Evolutionary conservation across 805 yeast genomes (phyloP), one percentile per base, ranked within the genome.

Genomic region (Nakazawaea laoshanensis): DNA sequence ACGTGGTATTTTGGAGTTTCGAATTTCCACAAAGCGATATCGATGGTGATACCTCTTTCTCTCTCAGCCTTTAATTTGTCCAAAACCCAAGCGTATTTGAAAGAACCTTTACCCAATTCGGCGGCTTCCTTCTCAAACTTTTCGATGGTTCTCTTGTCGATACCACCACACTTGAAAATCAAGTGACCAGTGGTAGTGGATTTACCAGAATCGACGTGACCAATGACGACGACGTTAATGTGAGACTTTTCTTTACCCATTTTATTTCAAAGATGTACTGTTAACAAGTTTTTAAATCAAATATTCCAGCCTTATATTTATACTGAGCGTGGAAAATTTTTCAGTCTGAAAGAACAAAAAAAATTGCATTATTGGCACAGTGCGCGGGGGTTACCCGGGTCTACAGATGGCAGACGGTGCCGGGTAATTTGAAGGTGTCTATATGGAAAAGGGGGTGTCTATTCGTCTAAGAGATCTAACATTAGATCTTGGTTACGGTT

Each of bases 131-230:
- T 81, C 74, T 85, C 95, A 72, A 85, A 85, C 85, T 86, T 86
- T 77, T 87, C 95, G 62, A 86, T 86, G 65, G 95, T 87, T 78
- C 96, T 83, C 85, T 86, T 87, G 75, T 87, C 96, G 59, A 85
- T 85, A 81, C 94, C 96, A 83, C 96, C 96, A 77, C 95, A 88
- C 89, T 87, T 87, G 94, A 66, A 88, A 65, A 88, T 87, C 74
- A 88, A 83, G 81, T 88, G 96, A 71, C 96, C 96, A 67, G 97
- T 88, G 72, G 96, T 89, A 64, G 97, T 88, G 48, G 96, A 89
- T 76, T 84, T 83, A 74, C 89, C 89, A 60, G 96, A 88, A 74
- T 89, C 97, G 96, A 89, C 97, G 95, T 89, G 97, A 73, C 97
- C 98, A 70, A 89, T 89, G 66, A 92, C 97, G 70, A 92, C 98